Conservation (phyloP, 768 basidiomycete species). For the Russula sp. region DNA sequence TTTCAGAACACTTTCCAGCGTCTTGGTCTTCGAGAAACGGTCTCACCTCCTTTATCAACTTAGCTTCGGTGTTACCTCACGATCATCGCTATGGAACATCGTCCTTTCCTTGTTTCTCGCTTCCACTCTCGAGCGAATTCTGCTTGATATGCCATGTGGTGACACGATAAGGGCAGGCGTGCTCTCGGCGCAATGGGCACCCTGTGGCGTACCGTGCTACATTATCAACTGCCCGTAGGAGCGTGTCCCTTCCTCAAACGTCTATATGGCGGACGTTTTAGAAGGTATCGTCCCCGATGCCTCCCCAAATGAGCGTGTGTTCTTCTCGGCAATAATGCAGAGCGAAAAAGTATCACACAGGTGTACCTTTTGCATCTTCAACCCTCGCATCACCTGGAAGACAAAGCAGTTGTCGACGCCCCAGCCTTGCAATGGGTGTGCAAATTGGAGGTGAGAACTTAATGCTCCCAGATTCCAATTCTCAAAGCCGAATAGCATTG, state of each 20-base stretch:
- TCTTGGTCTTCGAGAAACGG: no score
- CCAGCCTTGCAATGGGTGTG: background rate
- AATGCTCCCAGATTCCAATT: background rate
- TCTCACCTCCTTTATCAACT: background rate
- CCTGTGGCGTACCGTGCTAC: slow-evolving; percentile 1
- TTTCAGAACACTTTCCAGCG: background rate
- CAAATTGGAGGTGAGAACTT: background rate
- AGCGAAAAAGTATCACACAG: background rate
- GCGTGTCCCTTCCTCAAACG: slow-evolving; percentile 3
- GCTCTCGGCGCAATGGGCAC: background rate
- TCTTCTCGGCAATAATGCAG: background rate
- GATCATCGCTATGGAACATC: background rate
- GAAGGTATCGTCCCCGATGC: background rate
- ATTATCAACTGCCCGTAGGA: background rate
- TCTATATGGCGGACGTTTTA: background rate
- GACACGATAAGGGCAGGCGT: background rate
- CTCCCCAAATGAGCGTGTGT: background rate
- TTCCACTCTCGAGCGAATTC: background rate
- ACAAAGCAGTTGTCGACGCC: background rate
- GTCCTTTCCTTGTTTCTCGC: background rate
- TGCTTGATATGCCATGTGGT: background rate
- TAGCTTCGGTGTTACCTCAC: background rate
- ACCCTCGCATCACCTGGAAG: background rate
- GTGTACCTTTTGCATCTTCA: background rate
- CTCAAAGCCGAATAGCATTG: background rate